phyloP scores from a whole-genome alignment of 495 filamentous ascomycete genomes.

The Hapsidospora chrysogenum region DNA sequence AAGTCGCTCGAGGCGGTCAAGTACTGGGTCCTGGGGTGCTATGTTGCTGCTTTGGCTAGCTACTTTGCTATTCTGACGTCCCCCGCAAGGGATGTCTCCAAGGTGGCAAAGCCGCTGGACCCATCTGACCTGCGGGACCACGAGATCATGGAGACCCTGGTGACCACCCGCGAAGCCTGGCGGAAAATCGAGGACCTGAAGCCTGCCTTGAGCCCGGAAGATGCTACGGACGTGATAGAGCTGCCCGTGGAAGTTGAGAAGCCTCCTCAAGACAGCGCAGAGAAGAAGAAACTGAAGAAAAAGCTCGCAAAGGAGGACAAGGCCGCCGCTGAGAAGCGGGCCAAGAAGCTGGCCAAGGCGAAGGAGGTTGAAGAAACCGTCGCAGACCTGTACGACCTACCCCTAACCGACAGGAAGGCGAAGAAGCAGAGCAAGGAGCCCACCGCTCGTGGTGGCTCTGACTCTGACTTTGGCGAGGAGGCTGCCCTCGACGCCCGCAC shows the following conservation, averaged over 20 bases:
- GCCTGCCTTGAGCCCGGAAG: constrained; percentile 5
- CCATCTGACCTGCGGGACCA: constrained; percentile 70
- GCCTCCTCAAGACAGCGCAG: constrained; percentile 2
- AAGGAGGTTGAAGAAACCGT: constrained; percentile 27
- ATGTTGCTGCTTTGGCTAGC: constrained; percentile 72
- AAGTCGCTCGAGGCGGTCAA: constrained; percentile 47
- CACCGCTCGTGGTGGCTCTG: constrained; percentile 19
- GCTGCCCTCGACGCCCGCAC: constrained; percentile 26
- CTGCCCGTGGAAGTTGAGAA: constrained; percentile 6
- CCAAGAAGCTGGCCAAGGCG: constrained; percentile 13
- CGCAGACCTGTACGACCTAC: constrained; percentile 26
- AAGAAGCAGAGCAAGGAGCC: constrained; percentile 19
- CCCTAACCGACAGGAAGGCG: constrained; percentile 23
- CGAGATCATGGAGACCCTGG: constrained; percentile 68
- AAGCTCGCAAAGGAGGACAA: constrained; percentile 14
- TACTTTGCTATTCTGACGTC: constrained; percentile 87
- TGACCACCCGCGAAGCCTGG: constrained; percentile 73
- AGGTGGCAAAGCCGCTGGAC: constrained; percentile 34
- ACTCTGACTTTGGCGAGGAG: constrained; percentile 55
- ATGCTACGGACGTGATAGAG: not conserved
- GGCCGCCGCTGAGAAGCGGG: constrained; percentile 14
- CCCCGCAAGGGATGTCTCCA: constrained; percentile 36
- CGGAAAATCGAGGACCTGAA: constrained; percentile 48
- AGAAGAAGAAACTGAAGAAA: constrained; percentile 9
- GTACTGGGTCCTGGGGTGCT: constrained; percentile 58